These are phyloP conservation scores for Lipomyces spencermartinsiae DNA, from an alignment of 805 yeast species.

Conservation along the genomic window DNA sequence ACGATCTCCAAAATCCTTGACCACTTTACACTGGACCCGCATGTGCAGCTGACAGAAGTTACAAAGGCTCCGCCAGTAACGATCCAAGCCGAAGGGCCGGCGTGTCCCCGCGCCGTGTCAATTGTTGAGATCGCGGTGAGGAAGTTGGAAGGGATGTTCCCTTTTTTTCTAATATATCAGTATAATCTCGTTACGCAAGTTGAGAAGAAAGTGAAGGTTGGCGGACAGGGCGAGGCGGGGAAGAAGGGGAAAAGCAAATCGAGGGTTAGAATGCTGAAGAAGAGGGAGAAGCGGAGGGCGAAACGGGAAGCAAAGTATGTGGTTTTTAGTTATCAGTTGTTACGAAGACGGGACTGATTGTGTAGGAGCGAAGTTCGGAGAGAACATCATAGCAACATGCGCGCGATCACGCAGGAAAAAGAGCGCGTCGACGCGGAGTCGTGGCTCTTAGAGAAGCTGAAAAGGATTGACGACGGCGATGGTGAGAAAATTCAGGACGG, in stretches of 20 bases:
- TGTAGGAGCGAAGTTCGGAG: neutral
- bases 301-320: neutral
- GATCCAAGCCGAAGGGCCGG: conserved; percentile 15
- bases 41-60: conserved; percentile 8
- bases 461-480: neutral
- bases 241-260: conserved; percentile 12
- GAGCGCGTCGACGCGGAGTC: neutral
- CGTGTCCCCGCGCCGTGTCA: conserved; percentile 20
- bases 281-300: conserved; percentile 1
- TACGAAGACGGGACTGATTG: neutral
- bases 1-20: neutral
- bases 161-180: conserved; percentile 12
- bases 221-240: neutral
- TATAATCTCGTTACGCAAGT: conserved; percentile 14
- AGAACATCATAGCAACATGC: neutral
- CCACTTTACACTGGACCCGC: conserved; percentile 2
- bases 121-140: conserved; percentile 21
- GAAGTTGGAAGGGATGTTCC: conserved; percentile 1
- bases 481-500: neutral
- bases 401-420: neutral
- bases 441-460: neutral
- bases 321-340: neutral
- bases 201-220: conserved; percentile 14
- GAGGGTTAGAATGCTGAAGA: conserved; percentile 10
- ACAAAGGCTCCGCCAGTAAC: conserved; percentile 1